Evolutionary conservation across 148 eudicot species (phyloP).

Genomic region (Vaccinium vitisidaea): DNA sequence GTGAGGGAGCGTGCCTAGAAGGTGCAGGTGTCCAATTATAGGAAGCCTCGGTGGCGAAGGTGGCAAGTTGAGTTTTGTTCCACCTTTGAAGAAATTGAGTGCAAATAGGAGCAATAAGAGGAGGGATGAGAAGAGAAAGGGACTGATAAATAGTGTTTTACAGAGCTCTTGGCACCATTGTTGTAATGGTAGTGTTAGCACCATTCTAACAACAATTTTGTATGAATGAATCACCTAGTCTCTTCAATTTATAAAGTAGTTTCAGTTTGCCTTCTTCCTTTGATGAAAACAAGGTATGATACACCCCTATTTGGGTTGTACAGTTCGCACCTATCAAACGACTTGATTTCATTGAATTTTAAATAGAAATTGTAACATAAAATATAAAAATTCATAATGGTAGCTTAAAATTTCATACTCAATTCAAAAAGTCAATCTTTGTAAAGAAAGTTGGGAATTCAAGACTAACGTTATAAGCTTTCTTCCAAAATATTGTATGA

Average conservation of each 20-base stretch:
- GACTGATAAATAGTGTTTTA: not conserved
- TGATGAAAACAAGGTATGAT: not conserved
- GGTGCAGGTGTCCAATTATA: slow-evolving; percentile 5
- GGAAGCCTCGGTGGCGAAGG: slow-evolving; percentile 14
- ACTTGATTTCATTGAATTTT: no score
- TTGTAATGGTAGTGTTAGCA: not conserved
- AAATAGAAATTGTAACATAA: no score
- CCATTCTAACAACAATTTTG: not conserved
- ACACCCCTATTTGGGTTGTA: slow-evolving; percentile 40
- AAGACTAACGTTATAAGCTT: no score
- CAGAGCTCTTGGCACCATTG: not conserved
- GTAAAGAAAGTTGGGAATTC: no score
- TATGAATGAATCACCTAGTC: not conserved
- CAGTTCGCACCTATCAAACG: no score
- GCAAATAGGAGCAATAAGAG: not conserved
- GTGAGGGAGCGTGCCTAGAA: slow-evolving; percentile 5
- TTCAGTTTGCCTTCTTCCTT: not conserved
- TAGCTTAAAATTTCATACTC: no score
- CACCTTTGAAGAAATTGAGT: not conserved
- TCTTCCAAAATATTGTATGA: no score
- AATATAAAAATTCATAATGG: no score
- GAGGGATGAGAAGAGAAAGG: not conserved
- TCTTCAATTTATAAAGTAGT: not conserved
- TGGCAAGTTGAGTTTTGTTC: not conserved
- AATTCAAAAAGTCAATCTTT: no score